Evolutionary conservation across 2,329 filamentous ascomycete species (phyloP), one percentile per base, ranked within the genome.

Genomic region (Tolypocladium ovalisporum): DNA sequence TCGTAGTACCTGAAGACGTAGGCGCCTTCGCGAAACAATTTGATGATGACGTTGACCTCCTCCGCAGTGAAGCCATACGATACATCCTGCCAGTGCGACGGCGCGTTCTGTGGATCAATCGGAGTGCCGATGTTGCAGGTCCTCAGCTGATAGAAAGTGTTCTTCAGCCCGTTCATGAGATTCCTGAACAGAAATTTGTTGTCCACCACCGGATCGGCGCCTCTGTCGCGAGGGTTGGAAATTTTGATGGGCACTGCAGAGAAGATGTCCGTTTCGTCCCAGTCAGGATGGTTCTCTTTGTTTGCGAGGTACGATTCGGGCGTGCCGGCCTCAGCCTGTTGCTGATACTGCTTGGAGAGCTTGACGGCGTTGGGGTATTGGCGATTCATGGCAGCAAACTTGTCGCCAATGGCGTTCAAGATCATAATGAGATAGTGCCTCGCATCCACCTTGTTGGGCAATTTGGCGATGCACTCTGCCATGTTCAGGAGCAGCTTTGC

Each of bases 131-230:
- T 86, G 68, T 99, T 97, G 73, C 93, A 97, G 13, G 87, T 87
- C 66, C 93, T 89, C 54, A 99, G 76, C 71, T 97, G 91, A 66
- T 96, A 97, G 71, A 99, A 96, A 8, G 95, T 91, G 65, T 93
- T 96, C 74, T 97, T 97, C 1, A 99, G 77, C 0, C 94, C 94
- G 64, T 95, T 95, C 76, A 99, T 88, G 8, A 99, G 77, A 63
- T 96, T 99, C 71, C 92, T 92, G 76, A 99, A 99, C 5, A 99
- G 76, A 64, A 99, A 97, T 67, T 97, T 96, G 76, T 99, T 99
- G 71, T 99, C 95, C 3, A 86, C 85, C 19, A 99, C 91, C 0
- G 94, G 93, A 67, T 97, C 92, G 17, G 88, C 86, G 57, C 88
- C 90, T 59, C 93, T 83, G 63, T 99, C 94, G 53, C 92, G 85